Percentiles rank a stretch among this genome's conserved stretches.
phyloP scores from a whole-genome alignment of 768 basidiomycete species.

The Trametes punicea region DNA sequence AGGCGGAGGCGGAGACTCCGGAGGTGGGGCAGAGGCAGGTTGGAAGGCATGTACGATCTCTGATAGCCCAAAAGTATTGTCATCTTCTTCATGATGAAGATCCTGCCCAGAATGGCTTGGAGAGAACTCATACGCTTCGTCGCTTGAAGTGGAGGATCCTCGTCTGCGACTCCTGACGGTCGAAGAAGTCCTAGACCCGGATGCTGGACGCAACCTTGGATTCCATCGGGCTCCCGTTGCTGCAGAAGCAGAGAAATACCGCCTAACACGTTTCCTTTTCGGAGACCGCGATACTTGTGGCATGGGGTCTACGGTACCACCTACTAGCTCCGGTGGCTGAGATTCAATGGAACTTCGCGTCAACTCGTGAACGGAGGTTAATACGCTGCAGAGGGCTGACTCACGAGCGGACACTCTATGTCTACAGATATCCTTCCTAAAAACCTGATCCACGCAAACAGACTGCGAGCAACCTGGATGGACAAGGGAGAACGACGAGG shows the following conservation, averaged over 20 bases:
- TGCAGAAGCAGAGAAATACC: slow-evolving; percentile 28
- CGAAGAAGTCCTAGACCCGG: slow-evolving; percentile 10
- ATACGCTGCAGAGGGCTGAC: too few species aligned
- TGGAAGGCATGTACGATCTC: slow-evolving; percentile 16
- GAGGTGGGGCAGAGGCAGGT: slow-evolving; percentile 5
- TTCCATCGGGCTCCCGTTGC: slow-evolving; percentile 23
- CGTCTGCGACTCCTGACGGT: slow-evolving; percentile 13
- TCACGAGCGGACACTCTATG: too few species aligned
- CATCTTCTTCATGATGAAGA: slow-evolving; percentile 19
- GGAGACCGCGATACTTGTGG: slow-evolving; percentile 27
- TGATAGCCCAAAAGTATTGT: slow-evolving; percentile 6
- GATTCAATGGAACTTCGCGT: not conserved
- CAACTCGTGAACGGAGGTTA: too few species aligned
- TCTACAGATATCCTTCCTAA: too few species aligned
- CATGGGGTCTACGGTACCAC: slow-evolving; percentile 8
- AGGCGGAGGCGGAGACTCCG: not conserved
- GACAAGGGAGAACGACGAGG: not conserved
- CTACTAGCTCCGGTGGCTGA: not conserved
- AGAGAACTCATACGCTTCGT: slow-evolving; percentile 16
- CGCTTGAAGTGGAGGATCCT: slow-evolving; percentile 20
- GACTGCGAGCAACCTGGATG: not conserved
- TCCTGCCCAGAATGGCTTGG: slow-evolving; percentile 15
- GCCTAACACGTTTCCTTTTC: slow-evolving; percentile 24
- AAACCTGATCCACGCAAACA: too few species aligned
- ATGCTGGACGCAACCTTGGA: slow-evolving; percentile 1